Evolutionary conservation across 2,329 filamentous ascomycete genomes (phyloP), one percentile per base, ranked within the genome.

Genomic region (Tolypocladium paradoxum): DNA sequence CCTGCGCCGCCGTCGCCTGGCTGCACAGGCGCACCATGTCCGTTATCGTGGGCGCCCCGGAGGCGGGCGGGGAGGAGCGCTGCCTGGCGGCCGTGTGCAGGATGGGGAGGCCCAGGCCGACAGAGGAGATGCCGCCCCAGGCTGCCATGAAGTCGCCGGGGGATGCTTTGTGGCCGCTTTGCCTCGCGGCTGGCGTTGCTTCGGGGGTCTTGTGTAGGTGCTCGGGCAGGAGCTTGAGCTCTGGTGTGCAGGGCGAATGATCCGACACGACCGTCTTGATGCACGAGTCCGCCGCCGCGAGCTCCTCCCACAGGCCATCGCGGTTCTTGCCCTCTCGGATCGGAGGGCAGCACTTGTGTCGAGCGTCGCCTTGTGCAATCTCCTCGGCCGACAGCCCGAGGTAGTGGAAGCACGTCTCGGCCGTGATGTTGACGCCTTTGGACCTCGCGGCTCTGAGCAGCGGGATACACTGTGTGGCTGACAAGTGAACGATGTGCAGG

Each of bases 391-490:
- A 85, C 2, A 96, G 77, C 4, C 87, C 87, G 16, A 96, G 82
- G 70, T 96, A 96, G 74, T 96, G 91, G 77, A 95, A 96, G 73
- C 91, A 96, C 3, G 91, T 96, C 73, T 96, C 91, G 52, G 91
- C 90, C 1, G 90, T 95, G 71, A 96, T 89, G 64, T 90, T 88
- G 65, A 95, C 73, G 45, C 91, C 91, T 2, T 75, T 72, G 4
- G 76, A 74, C 34, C 90, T 83, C 12, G 91, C 91, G 55, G 82
- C 78, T 56, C 84, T 83, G 51, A 96, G 79, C 52, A 95, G 75
- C 0, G 90, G 90, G 55, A 96, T 92, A 46, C 87, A 88, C 67
- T 95, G 85, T 48, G 87, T 85, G n/a, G 90, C 90, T 0, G 88
- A 95, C 12, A 96, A 79, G 64, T 96, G 91, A 22, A 96, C 91